These are phyloP conservation scores for Phanerodontia chrysosporium DNA, from an alignment of 768 basidiomycete genomes.

Conservation along the genomic window DNA sequence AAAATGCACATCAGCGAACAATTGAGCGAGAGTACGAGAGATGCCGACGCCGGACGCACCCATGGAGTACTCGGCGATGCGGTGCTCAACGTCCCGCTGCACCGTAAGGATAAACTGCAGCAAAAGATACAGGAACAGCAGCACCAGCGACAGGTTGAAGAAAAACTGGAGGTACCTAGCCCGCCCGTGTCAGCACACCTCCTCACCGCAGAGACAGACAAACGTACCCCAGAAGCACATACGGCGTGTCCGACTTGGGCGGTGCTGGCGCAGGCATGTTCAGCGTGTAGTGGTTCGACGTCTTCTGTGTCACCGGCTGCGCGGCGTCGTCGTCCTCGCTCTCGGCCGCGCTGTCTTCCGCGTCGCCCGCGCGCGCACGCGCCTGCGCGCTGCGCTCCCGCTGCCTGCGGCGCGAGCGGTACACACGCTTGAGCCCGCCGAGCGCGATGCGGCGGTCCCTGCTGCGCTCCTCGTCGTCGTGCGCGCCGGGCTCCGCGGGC, in stretches of 20 bases:
- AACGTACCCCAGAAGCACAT: constrained; percentile 76
- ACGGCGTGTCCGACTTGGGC: constrained; percentile 64
- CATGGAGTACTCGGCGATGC: constrained; percentile 84
- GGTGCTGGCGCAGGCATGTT: constrained; percentile 65
- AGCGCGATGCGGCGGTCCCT: constrained; percentile 51
- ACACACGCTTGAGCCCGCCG: constrained; percentile 65
- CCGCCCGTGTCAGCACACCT: neutral
- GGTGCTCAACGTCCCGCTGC: constrained; percentile 83
- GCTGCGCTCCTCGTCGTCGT: constrained; percentile 33
- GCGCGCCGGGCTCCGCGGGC: constrained; percentile 4
- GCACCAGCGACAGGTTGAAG: constrained; percentile 83
- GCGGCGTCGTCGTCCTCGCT: constrained; percentile 45
- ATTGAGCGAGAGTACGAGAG: no score
- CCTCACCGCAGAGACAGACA: constrained; percentile 12
- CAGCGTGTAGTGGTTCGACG: constrained; percentile 78
- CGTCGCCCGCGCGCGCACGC: constrained; percentile 14
- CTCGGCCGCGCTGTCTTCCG: constrained; percentile 35
- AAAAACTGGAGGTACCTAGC: constrained; percentile 87
- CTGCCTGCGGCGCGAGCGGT: constrained; percentile 51
- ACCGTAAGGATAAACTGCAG: constrained; percentile 87
- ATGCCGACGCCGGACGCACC: constrained; percentile 40
- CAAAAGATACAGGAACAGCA: constrained; percentile 80
- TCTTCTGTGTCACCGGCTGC: constrained; percentile 45
- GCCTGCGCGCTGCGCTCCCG: constrained; percentile 17
- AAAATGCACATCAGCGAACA: no score